Evolutionary conservation across 1,284 basidiomycete genomes (phyloP), one percentile per base, ranked within the genome.

Genomic region (Fomes fomentarius): DNA sequence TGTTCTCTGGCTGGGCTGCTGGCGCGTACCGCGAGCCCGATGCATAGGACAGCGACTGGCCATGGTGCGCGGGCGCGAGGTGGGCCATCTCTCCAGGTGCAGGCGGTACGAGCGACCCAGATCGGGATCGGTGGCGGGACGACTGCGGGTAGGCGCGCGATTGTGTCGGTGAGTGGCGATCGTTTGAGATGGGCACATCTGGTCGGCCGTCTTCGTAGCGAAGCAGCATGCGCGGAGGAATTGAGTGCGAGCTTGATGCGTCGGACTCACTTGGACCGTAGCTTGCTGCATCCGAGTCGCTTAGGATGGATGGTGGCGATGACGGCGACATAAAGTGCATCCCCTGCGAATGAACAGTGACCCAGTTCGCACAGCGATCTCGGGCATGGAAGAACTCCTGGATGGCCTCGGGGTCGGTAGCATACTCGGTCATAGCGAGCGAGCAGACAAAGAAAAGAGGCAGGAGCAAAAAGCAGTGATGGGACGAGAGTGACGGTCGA

Each of bases 171-270:
- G 45, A 58, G 42, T n/a, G n/a, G n/a, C 33, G 50, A 37, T 65
- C 61, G 56, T 76, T 73, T 15, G 81, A 76, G 62, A 88, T 83
- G 30, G 83, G 82, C 12, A 84, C 69, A 68, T 86, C 82, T 6
- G 77, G 77, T 41, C 82, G 69, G 5, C 87, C 86, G 64, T 87
- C 81, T n/a, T 73, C 74, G 64, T 83, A 89, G 53, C 80, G 79
- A 58, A 90, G 71, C 56, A 88, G 71, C 84, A 90, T 88, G 61
- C 80, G 83, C 5, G 87, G 88, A 2, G 87, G 87, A 7, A 83
- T 59, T 0, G 87, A 89, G 63, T 79, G 77, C n/a, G 77, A 74
- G 68, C 85, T 89, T 61, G 77, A 83, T 0, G 75, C 78, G 56
- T 87, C 87, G 19, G 85, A 87, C 22, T 80, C 76, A 31, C 75